Evolutionary conservation across 768 basidiomycete species (phyloP), one percentile per base, ranked within the genome.

Genomic region (Collybia sp.): DNA sequence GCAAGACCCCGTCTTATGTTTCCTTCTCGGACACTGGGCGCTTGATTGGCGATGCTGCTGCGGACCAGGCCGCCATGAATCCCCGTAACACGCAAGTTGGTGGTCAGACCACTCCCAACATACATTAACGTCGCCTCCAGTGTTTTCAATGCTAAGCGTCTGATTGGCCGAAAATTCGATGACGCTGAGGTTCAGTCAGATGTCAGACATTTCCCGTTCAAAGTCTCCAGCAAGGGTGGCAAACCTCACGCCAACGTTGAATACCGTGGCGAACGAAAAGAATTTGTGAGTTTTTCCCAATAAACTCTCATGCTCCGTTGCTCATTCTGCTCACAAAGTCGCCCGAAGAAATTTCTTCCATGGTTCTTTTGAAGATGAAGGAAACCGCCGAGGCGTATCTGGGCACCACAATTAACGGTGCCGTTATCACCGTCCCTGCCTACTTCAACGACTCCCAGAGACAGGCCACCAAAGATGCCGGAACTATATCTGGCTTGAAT

Each of bases 391-490:
- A 25, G 25, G 25, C 25, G 8, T 25, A 25, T 25, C 25, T 25
- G 25, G 25, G 25, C 8, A 25, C 25, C 25, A 25, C 25, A 8
- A 25, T 25, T 25, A 25, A 25, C 25, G 4, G 8, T 25, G 25
- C 25, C 25, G 25, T 25, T 25, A 25, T 25, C 25, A 25, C 25
- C 8, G 25, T 25, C 25, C 25, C 25, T 8, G 25, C 25, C 31
- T 95, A 95, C 77, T 95, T 95, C 78, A 96, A 96, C 70, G 91
- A 95, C 75, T 93, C 93, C 30, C 93, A 96, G 64, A 87, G 93
- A 62, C 91, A 93, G 62, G 93, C 93, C 19, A 96, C 93, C 60
- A 95, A 94, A 74, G 93, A 96, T 61, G 92, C 93, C 20, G 93
- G 93, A 57, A 80, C 79, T 52, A 95, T 96, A 60, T 78, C 91